Conservation (phyloP, 2,329 filamentous ascomycete species). For the Xylaria arbuscula region DNA sequence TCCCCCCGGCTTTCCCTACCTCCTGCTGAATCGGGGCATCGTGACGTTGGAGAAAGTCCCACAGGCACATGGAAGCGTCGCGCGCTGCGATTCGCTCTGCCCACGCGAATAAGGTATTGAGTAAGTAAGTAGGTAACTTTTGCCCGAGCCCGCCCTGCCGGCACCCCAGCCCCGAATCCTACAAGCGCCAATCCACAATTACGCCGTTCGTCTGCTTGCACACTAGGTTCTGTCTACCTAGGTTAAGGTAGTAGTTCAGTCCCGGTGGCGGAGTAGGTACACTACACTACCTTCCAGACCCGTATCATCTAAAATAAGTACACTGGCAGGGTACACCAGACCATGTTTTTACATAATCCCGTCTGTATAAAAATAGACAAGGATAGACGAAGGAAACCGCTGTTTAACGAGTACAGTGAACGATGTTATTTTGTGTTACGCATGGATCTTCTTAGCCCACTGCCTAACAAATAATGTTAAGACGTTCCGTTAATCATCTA, state of each 20-base stretch:
- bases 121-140: not conserved
- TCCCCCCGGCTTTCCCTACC: conserved; percentile 11
- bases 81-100: conserved; percentile 27
- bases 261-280: too few species aligned
- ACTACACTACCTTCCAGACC: conserved; percentile 42
- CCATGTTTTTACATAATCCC: not conserved
- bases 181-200: conserved; percentile 22
- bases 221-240: too few species aligned
- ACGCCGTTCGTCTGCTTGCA: too few species aligned
- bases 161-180: conserved; percentile 24
- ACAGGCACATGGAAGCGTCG: conserved; percentile 24
- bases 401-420: not conserved
- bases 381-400: too few species aligned
- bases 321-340: not conserved
- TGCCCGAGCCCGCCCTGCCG: conserved; percentile 11
- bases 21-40: conserved; percentile 35
- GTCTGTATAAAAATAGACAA: conserved; percentile 3
- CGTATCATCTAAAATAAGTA: not conserved
- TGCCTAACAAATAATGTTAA: too few species aligned
- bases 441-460: too few species aligned
- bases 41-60: conserved; percentile 15
- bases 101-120: not conserved
- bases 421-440: too few species aligned
- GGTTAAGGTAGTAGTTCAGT: too few species aligned
- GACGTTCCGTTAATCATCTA: not conserved